Base-by-base conservation (phyloP, 2,329 filamentous ascomycete genomes). In the Coleophoma crateriformis region DNA sequence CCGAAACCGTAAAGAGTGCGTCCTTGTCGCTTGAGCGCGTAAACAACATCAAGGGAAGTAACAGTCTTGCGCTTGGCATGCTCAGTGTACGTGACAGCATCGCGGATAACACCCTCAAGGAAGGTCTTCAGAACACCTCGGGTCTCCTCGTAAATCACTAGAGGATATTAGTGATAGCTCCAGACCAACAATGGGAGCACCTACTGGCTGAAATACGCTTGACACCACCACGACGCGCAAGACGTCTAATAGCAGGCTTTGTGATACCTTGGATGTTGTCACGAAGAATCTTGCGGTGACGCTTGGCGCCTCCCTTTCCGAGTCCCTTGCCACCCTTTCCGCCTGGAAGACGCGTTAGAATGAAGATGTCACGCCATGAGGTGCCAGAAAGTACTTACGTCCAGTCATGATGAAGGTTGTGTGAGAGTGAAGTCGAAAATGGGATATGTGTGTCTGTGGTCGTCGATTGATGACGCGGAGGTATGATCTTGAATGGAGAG, bases 221-320 rank as follows among this genome's bases (percentile, higher is more conserved):
- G 82, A 96, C 90, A 90, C 90, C 90, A 75, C 90, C 90, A 91
- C 90, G 89, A 76, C 90, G 90, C 60, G 90, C 90, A 71, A 95
- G 89, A 41, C 50, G 22, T 47, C 91, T 87, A 76, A 96, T 96
- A 67, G 91, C 91, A 67, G 91, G 91, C 88, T 96, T 96, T 69
- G 91, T 96, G 71, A 96, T 96, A 78, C 91, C 91, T 80, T 96
- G 91, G 71, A 96, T 96, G 87, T 96, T 96, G 87, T 96, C 91
- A 77, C 91, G 90, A 74, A 96, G 83, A 81, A 96, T 96, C 88
- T 96, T 96, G 69, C 92, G 86, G 79, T 96, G 91, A 77, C 91
- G 91, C 88, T 96, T 97, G 76, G 92, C 92, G 74, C 91, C 91
- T 62, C 91, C 91, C 85, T 96, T 96, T 73, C 91, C 91, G 76